These are phyloP conservation scores for Gymnopilus junonius DNA, from an alignment of 768 basidiomycete genomes.

Conservation along the genomic window DNA sequence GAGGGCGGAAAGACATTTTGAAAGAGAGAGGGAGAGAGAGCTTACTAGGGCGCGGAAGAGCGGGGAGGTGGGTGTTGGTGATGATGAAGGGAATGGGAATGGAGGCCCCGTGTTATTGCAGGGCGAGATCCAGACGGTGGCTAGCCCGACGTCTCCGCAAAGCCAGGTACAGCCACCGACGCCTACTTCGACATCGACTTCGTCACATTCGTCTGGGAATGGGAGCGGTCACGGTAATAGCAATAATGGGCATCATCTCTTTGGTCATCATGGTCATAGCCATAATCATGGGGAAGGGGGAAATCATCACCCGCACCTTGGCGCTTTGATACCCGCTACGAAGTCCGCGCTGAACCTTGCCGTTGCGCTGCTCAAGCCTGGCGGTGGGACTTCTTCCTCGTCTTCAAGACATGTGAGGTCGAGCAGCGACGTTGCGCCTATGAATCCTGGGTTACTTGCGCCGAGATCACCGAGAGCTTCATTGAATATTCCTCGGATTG, in stretches of 20 bases:
- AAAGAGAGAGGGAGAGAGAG: constrained; percentile 24
- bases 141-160: constrained; percentile 13
- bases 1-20: constrained; percentile 15
- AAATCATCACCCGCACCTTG: background rate
- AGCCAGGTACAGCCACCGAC: constrained; percentile 13
- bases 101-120: constrained; percentile 8
- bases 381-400: constrained; percentile 1
- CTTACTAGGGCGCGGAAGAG: constrained; percentile 24
- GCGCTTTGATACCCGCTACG: constrained; percentile 23
- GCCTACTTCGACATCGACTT: background rate
- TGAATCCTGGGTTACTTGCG: constrained; percentile 15
- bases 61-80: constrained; percentile 22
- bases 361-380: constrained; percentile 47
- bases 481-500: constrained; percentile 34
- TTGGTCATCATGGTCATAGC: background rate
- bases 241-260: background rate
- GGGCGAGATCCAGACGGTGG: background rate
- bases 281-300: background rate
- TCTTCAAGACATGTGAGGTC: constrained; percentile 39
- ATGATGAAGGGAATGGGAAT: constrained; percentile 4
- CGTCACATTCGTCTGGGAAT: constrained; percentile 6
- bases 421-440: constrained; percentile 40
- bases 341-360: constrained; percentile 48
- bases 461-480: constrained; percentile 33
- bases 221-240: background rate